Base-by-base conservation (phyloP, 2,329 filamentous ascomycete genomes). In the Aspergillus puulaauensis region DNA sequence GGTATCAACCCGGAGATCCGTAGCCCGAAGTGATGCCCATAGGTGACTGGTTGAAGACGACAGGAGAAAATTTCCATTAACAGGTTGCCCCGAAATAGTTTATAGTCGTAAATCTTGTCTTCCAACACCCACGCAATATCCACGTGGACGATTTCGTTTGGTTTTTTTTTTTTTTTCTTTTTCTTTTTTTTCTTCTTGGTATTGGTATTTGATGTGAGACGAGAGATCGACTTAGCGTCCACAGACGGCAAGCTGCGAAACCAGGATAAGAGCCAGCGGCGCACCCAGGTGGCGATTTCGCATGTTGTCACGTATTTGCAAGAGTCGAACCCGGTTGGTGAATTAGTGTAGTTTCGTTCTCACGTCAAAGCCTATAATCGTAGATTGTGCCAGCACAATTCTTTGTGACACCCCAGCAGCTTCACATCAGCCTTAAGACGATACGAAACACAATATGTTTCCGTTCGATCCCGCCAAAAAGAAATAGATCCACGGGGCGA, bases 71-170 rank as follows among this genome's bases (percentile, higher is more conserved):
- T 54, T 54, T 57, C 60, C 49, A 71, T 71, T 73, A 73, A 59
- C 62, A 69, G 71, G 69, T 72, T 63, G 70, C 70, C 71, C 71
- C 69, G 23, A 59, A 37, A 60, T 72, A 71, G 55, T 15, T 37
- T 70, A 66, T 60, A 60, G 58, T 61, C 57, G 61, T 65, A 59
- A 60, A 48, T 48, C 52, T 56, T 61, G 57, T 56, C 56, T 58
- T 61, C 50, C 57, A 58, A 54, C 53, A 60, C 58, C 53, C 57
- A 57, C 15, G 31, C 48, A 59, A 59, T 55, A 57, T 49, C 52
- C 39, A 33, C 58, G 44, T 41, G 46, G 24, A 23, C 19, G 35
- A 23, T 48, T 37, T 49, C 4, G 33, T 23, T 41, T 24, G 12
- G n/a, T 46, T 23, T 21, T 8, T 14, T 52, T 53, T 46, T 24